A percentile compares a stretch with the other conserved stretches of the same genome.
Evolutionary conservation across 208 protist genomes (phyloP).

Genomic region (Acanthamoeba rhysodes): DNA sequence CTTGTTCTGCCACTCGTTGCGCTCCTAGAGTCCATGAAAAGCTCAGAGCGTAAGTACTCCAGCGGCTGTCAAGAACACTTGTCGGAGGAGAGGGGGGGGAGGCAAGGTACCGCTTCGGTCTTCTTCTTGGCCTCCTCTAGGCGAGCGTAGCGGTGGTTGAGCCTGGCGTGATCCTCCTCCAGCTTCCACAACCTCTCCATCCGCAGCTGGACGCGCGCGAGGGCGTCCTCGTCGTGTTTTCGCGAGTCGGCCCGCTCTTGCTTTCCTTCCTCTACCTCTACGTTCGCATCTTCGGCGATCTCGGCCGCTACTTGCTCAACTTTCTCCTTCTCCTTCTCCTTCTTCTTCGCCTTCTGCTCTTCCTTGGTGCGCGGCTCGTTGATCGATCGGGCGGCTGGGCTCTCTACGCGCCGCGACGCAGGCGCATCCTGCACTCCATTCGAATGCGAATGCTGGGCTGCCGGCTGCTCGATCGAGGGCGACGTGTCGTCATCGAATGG

Average conservation of each 20-base stretch:
- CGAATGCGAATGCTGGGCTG: not conserved
- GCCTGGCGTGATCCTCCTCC: not conserved
- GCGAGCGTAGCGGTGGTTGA: not conserved
- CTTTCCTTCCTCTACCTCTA: not conserved
- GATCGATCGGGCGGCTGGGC: not conserved
- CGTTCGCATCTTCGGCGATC: not conserved
- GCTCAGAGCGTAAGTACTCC: not conserved
- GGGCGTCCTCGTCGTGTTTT: slow-evolving; percentile 26
- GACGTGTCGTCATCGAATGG: not conserved
- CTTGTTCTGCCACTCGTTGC: not conserved
- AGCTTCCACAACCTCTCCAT: slow-evolving; percentile 43
- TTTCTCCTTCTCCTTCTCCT: not conserved
- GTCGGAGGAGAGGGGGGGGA: not conserved
- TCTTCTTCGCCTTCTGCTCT: not conserved
- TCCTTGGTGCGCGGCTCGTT: not conserved
- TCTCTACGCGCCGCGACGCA: not conserved
- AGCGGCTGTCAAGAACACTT: not conserved
- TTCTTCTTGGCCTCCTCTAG: slow-evolving; percentile 25
- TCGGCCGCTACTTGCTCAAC: not conserved
- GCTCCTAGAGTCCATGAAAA: not conserved
- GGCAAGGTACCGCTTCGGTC: not conserved
- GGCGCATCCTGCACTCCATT: not conserved
- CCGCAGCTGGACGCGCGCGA: not conserved
- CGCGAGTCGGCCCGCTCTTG: not conserved
- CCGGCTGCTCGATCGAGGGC: not conserved